A percentile compares a stretch with the other conserved stretches of the same genome.
Conservation (phyloP, 2,329 filamentous ascomycete genomes). For the Lithohypha guttulata region DNA sequence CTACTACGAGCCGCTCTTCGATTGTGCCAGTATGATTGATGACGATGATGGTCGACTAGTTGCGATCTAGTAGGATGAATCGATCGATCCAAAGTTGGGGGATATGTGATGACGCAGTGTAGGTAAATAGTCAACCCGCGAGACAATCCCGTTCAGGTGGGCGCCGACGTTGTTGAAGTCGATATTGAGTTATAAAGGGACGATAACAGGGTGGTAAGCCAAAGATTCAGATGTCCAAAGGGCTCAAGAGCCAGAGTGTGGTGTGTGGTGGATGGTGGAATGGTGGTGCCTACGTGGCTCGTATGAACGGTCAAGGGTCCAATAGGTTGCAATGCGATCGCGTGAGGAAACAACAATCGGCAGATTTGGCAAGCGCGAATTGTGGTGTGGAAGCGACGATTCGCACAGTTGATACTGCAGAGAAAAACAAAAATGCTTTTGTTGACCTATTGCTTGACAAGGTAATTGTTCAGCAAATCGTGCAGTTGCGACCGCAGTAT, state of each 20-base stretch:
- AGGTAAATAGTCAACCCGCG: too few species aligned
- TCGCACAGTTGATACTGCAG: background rate
- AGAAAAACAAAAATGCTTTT: background rate
- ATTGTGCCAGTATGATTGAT: too few species aligned
- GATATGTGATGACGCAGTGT: too few species aligned
- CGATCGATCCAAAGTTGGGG: too few species aligned
- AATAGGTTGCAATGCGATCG: slow-evolving; percentile 1
- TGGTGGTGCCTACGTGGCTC: background rate
- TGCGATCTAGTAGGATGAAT: too few species aligned
- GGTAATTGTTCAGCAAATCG: slow-evolving; percentile 1
- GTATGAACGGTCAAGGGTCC: background rate
- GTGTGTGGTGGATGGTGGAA: background rate
- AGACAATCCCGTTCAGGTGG: too few species aligned
- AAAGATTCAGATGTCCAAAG: background rate
- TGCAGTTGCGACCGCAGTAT: background rate
- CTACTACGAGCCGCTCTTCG: too few species aligned
- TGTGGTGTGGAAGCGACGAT: background rate
- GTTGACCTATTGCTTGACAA: slow-evolving; percentile 4
- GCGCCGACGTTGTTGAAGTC: too few species aligned
- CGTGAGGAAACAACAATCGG: background rate
- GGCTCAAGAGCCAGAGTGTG: slow-evolving; percentile 1
- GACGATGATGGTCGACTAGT: too few species aligned
- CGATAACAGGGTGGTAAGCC: background rate
- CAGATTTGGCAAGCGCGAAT: background rate
- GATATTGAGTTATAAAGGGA: too few species aligned